These are phyloP conservation scores for Cyphellophora europaea DNA, from an alignment of 2,329 filamentous ascomycete genomes.

Conservation along the genomic window DNA sequence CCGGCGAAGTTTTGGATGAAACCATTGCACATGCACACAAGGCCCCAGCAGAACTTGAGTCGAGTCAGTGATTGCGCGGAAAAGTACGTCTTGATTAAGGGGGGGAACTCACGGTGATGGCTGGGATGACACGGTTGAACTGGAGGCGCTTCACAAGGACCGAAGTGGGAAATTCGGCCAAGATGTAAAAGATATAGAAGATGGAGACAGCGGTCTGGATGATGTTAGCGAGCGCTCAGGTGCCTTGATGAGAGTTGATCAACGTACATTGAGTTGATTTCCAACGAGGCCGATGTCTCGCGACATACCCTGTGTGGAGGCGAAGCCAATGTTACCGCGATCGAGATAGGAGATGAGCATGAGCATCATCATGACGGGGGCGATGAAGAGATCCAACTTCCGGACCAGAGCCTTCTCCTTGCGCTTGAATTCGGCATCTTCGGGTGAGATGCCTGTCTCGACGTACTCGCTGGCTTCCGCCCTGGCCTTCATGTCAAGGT, in stretches of 20 bases:
- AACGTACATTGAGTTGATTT: slow-evolving; percentile 29
- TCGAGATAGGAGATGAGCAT: slow-evolving; percentile 82
- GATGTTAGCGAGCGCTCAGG: background rate
- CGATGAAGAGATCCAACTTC: slow-evolving; percentile 14
- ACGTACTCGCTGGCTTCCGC: slow-evolving; percentile 9
- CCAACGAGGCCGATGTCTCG: slow-evolving; percentile 33
- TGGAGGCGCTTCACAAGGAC: slow-evolving; percentile 40
- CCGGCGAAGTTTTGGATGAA: slow-evolving; percentile 34
- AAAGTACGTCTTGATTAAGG: background rate
- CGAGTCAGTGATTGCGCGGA: background rate
- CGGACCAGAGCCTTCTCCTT: slow-evolving; percentile 10
- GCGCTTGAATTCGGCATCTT: slow-evolving; percentile 6
- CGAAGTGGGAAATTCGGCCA: slow-evolving; percentile 39
- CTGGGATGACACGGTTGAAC: slow-evolving; percentile 31
- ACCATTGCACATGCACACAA: slow-evolving; percentile 39
- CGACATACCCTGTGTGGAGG: slow-evolving; percentile 48
- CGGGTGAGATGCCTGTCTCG: slow-evolving; percentile 4
- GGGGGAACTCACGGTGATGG: slow-evolving; percentile 20
- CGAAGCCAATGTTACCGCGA: slow-evolving; percentile 60
- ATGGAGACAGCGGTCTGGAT: slow-evolving; percentile 35
- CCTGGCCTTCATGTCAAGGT: slow-evolving; percentile 8
- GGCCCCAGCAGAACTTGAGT: slow-evolving; percentile 35
- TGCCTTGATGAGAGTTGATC: background rate
- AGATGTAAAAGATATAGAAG: slow-evolving; percentile 44
- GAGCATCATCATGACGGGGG: slow-evolving; percentile 65